Base-by-base conservation (phyloP, 2,329 filamentous ascomycete species). In the Ophiocordyceps camponoti-leonardi region DNA sequence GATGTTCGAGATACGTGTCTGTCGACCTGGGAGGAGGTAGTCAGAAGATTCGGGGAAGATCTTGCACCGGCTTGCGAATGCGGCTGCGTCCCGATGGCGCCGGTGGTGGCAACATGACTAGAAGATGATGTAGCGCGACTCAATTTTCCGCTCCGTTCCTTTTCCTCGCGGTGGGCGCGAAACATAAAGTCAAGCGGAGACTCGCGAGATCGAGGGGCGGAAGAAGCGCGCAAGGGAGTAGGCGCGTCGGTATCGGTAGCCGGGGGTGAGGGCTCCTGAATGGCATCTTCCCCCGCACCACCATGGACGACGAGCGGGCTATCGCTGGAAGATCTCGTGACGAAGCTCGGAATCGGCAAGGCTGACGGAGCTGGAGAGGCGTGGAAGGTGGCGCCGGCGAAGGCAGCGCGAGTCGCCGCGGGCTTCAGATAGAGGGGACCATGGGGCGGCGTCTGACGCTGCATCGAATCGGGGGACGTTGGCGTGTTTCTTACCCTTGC, bases 381-480 rank as follows among this genome's bases (percentile, higher is more conserved):
- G 62, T 95, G 88, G 61, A 96, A 98, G 6, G 87, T 93, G 31
- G 90, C 83, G 14, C 90, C 92, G 37, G 92, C 92, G 64, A 94
- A 98, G 42, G 82, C 79, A 48, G 77, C 69, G 43, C 64, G 64
- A 28, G 62, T 62, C 43, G 62, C 62, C 43, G 62, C 61, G 42
- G 71, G 62, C 56, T 70, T 72, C 51, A 67, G 58, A 28, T 63
- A 59, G 10, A 58, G 57, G 16, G 64, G 65, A 44, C 69, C 65
- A 12, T 58, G 55, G 18, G 62, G 61, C 20, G 56, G 63, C 18
- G 71, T 75, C 43, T 64, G 64, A 20, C 65, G 56, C 18, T 59
- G 66, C 20, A 56, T 54, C 22, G 59, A 61, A 26, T 65, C 66
- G 7, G 71, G 68, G 8, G 72, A 72, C 2, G 53, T 54, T 4